Evolutionary conservation across 2,329 filamentous ascomycete genomes (phyloP).

Genomic region (Cordyceps militaris): DNA sequence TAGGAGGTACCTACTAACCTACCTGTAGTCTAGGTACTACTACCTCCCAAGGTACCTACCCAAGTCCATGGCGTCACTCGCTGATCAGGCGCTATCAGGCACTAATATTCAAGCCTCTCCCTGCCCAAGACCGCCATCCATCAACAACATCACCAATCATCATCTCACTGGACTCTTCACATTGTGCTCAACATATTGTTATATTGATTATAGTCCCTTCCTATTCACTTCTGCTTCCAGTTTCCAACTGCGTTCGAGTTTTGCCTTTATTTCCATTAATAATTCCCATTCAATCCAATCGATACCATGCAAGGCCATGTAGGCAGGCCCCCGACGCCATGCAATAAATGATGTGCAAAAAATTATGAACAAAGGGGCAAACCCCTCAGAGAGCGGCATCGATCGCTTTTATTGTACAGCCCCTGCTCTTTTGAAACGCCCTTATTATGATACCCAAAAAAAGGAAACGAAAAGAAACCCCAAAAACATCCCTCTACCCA

Average conservation of each 20-base stretch:
- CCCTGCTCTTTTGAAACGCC: neutral
- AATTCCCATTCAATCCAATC: conserved; percentile 1
- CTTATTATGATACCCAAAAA: conserved; percentile 2
- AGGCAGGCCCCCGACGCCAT: neutral
- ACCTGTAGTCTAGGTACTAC: too few species aligned
- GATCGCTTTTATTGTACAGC: conserved; percentile 8
- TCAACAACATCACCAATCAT: neutral
- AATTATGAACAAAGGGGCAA: neutral
- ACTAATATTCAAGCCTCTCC: neutral
- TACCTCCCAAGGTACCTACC: neutral
- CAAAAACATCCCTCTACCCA: neutral
- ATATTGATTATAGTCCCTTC: neutral
- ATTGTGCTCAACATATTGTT: neutral
- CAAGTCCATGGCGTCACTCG: neutral
- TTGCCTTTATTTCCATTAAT: neutral
- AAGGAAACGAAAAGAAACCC: neutral
- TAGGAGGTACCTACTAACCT: neutral
- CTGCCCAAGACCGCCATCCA: neutral
- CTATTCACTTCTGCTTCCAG: neutral
- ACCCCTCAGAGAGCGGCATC: neutral
- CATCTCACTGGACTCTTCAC: neutral
- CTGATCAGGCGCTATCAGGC: neutral
- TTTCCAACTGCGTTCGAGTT: neutral
- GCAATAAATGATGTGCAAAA: conserved; percentile 2
- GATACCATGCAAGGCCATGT: neutral